phyloP scores from a whole-genome alignment of 768 basidiomycete genomes.

The Naganishia vishniacii region DNA sequence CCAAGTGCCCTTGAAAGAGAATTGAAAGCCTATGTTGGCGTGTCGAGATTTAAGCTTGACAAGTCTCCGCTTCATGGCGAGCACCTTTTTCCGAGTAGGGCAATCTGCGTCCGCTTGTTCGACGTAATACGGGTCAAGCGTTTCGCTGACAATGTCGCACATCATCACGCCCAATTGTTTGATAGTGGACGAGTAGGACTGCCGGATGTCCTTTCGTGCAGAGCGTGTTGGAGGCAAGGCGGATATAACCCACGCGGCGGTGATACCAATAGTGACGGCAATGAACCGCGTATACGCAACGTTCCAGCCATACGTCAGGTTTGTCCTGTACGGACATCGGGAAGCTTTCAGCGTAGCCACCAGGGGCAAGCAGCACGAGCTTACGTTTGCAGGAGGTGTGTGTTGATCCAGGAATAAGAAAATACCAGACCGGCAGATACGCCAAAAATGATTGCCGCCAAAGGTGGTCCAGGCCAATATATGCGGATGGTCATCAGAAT shows the following conservation, averaged over 20 bases:
- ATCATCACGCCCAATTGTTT: constrained; percentile 66
- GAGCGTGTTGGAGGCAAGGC: constrained; percentile 71
- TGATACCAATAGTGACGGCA: constrained; percentile 62
- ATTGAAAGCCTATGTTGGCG: constrained; percentile 51
- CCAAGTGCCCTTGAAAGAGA: constrained; percentile 72
- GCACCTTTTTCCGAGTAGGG: constrained; percentile 60
- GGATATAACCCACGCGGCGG: constrained; percentile 61
- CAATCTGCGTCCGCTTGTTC: constrained; percentile 53
- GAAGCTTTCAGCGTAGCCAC: neutral
- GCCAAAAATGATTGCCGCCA: constrained; percentile 58
- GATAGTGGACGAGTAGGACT: constrained; percentile 63
- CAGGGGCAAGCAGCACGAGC: neutral
- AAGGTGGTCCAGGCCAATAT: constrained; percentile 67
- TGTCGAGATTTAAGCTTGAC: constrained; percentile 53
- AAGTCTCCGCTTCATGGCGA: constrained; percentile 70
- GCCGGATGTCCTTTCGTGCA: constrained; percentile 66
- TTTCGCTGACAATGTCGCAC: constrained; percentile 69
- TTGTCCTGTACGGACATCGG: constrained; percentile 28
- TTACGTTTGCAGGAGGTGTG: constrained; percentile 47
- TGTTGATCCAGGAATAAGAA: constrained; percentile 50
- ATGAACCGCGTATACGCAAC: constrained; percentile 4
- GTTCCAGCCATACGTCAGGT: constrained; percentile 42
- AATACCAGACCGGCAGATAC: constrained; percentile 41
- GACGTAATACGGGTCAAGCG: constrained; percentile 54
- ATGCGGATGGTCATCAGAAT: constrained; percentile 65